These are phyloP conservation scores for Podila minutissima DNA, from an alignment of 192 early-diverging fungal genomes.

Conservation along the genomic window DNA sequence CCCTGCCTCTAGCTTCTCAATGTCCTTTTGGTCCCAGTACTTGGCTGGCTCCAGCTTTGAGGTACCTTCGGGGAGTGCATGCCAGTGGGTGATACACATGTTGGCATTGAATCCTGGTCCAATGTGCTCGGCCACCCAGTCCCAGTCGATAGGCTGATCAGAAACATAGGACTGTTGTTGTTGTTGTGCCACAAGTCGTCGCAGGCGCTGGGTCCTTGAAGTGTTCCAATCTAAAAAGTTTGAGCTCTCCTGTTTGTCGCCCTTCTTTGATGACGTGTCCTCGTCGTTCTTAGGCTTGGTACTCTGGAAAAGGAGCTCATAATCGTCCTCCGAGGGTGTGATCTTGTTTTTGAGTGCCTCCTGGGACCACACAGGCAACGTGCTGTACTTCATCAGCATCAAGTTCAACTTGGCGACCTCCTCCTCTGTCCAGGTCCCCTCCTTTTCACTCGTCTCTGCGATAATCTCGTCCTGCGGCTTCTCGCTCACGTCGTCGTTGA, in stretches of 20 bases:
- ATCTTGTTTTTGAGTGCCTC: constrained; percentile 8
- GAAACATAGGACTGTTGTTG: constrained; percentile 11
- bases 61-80: constrained; percentile 2
- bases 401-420: constrained; percentile 9
- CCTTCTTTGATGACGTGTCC: background rate
- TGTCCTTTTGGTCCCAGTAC: constrained; percentile 17
- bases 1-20: constrained; percentile 7
- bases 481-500: background rate
- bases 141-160: constrained; percentile 19
- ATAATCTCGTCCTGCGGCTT: background rate
- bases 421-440: constrained; percentile 12
- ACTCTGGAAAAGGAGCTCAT: constrained; percentile 9
- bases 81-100: constrained; percentile 40
- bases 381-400: constrained; percentile 44
- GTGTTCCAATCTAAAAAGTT: constrained; percentile 5
- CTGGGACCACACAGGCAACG: constrained; percentile 12
- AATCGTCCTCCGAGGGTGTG: constrained; percentile 9
- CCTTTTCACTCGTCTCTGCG: background rate
- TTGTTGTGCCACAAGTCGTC: constrained; percentile 28
- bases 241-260: background rate
- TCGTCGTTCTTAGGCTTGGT: background rate
- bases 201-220: constrained; percentile 1
- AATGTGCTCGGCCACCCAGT: constrained; percentile 48
- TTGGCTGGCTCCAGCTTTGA: background rate
- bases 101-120: constrained; percentile 21